These are phyloP conservation scores for Bruguiera gymnorhiza DNA, from an alignment of 345 rosid species.

Conservation along the genomic window DNA sequence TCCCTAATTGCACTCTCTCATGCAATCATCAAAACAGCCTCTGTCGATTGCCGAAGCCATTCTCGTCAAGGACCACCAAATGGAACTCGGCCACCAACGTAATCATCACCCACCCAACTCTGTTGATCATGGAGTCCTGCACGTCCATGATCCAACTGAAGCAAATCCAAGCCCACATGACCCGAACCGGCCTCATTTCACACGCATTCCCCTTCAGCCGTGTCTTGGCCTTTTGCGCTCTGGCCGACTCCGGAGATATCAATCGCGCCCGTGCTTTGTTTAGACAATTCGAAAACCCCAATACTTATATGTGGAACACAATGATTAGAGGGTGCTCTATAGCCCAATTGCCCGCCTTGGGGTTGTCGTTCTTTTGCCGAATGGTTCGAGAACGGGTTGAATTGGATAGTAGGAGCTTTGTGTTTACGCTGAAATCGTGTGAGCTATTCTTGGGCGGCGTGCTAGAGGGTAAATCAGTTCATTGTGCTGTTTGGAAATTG, in stretches of 20 bases:
- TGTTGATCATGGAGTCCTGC: slow-evolving; percentile 34
- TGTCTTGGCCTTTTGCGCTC: slow-evolving; percentile 39
- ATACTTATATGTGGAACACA: slow-evolving; percentile 45
- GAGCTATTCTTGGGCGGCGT: slow-evolving; percentile 16
- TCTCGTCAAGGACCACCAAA: slow-evolving; percentile 17
- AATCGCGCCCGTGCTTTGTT: slow-evolving; percentile 31
- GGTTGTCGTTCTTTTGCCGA: slow-evolving; percentile 24
- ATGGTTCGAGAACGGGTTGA: slow-evolving; percentile 30
- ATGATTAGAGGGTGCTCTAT: slow-evolving; percentile 38
- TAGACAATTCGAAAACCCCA: slow-evolving; percentile 26
- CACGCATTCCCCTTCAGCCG: slow-evolving; percentile 45
- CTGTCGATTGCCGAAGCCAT: background rate
- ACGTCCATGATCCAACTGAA: slow-evolving; percentile 34
- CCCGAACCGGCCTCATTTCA: slow-evolving; percentile 29
- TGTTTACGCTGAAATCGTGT: slow-evolving; percentile 37
- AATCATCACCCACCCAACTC: slow-evolving; percentile 36
- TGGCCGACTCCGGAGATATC: slow-evolving; percentile 31
- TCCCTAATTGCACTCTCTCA: background rate
- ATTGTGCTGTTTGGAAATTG: slow-evolving; percentile 30
- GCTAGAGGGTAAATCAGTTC: slow-evolving; percentile 30
- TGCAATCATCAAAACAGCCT: background rate
- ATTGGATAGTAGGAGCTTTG: slow-evolving; percentile 37
- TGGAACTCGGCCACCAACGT: slow-evolving; percentile 42
- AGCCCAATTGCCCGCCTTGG: slow-evolving; percentile 19
- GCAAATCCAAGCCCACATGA: slow-evolving; percentile 47